Evolutionary conservation across 306 rosid species (phyloP).

Genomic region (Argentina anserina): DNA sequence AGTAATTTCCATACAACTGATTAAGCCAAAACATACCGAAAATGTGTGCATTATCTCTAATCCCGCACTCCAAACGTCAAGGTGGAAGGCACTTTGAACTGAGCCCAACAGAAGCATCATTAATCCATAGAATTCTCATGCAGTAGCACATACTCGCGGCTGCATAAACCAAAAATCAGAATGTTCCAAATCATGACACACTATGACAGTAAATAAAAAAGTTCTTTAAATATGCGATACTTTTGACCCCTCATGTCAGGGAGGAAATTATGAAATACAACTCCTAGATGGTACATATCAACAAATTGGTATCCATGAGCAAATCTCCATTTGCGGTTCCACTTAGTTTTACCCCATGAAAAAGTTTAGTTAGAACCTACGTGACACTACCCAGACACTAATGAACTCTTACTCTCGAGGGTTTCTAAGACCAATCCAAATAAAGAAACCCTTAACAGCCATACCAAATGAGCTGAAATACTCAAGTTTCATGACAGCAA

Average conservation of each 20-base stretch:
- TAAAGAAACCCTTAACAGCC: neutral
- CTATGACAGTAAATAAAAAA: neutral
- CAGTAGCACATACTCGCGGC: constrained; percentile 93
- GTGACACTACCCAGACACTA: neutral
- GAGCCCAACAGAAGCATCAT: constrained; percentile 3
- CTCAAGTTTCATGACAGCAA: neutral
- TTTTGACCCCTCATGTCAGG: neutral
- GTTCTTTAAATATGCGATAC: neutral
- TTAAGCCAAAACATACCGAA: constrained; percentile 9
- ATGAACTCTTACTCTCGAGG: too few relatives aligned
- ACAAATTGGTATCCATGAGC: neutral
- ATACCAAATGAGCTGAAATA: neutral
- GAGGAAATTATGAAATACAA: neutral
- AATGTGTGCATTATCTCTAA: constrained; percentile 1
- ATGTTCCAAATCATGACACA: neutral
- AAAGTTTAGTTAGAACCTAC: neutral
- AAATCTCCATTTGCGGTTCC: neutral
- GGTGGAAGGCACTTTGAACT: neutral
- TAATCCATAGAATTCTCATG: constrained; percentile 73
- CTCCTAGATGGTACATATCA: neutral
- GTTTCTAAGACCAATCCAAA: neutral
- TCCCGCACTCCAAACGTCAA: neutral
- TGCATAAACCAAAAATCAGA: constrained; percentile 29
- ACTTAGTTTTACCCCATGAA: neutral
- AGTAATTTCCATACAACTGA: constrained; percentile 1